Conservation (phyloP, 495 filamentous ascomycete species). For the Apiosordaria backusii region DNA sequence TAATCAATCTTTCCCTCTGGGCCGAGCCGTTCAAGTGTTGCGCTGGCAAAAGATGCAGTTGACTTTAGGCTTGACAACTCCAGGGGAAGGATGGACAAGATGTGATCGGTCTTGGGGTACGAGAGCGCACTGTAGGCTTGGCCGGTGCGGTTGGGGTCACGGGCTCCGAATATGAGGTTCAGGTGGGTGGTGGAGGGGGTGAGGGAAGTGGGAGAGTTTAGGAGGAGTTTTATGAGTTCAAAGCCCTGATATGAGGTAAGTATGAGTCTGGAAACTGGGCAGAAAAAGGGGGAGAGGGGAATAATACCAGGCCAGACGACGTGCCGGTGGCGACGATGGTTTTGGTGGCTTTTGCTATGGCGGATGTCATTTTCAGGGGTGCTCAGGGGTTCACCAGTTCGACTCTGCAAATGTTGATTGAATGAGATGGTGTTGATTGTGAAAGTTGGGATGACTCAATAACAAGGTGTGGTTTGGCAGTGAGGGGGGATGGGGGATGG, state of each 20-base stretch:
- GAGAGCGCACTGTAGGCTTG: conserved; percentile 36
- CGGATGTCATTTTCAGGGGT: not conserved
- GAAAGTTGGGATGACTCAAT: not conserved
- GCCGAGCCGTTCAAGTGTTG: conserved; percentile 37
- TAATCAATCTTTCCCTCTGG: conserved; percentile 33
- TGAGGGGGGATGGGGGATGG: not conserved
- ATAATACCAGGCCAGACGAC: conserved; percentile 42
- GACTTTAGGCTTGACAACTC: conserved; percentile 37
- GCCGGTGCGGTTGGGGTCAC: conserved; percentile 34
- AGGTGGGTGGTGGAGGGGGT: conserved; percentile 24
- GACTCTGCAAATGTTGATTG: not conserved
- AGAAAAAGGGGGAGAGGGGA: not conserved
- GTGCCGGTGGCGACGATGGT: conserved; percentile 45
- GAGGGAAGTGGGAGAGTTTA: conserved; percentile 30
- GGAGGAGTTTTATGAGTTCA: conserved; percentile 41
- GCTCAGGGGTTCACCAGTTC: not conserved
- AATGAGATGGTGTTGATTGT: not conserved
- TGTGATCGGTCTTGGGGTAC: conserved; percentile 34
- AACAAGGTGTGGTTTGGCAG: not conserved
- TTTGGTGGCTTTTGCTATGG: conserved; percentile 37
- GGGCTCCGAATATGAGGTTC: conserved; percentile 45
- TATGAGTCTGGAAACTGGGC: conserved; percentile 4
- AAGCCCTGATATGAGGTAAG: conserved; percentile 40
- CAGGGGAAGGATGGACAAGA: conserved; percentile 40
- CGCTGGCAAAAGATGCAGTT: conserved; percentile 37